Percentiles rank a stretch among this genome's conserved stretches.
These are phyloP conservation scores for Hypoxylon fuscum DNA, from an alignment of 495 filamentous ascomycete species.

Conservation along the genomic window DNA sequence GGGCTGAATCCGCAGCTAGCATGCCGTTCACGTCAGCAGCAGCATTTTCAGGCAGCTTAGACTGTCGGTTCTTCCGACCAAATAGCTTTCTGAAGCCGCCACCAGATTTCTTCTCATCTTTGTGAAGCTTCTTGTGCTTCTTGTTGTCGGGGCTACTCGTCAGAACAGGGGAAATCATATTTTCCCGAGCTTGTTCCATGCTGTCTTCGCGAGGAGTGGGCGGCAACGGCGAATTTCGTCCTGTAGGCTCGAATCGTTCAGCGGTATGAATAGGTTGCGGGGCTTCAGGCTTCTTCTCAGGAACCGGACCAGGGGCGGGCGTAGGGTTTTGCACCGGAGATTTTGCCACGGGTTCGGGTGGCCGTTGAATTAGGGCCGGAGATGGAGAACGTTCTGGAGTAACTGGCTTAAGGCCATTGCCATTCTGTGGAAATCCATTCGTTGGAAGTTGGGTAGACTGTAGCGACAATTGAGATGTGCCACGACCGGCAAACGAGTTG, in stretches of 20 bases:
- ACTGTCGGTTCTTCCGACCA: conserved; percentile 63
- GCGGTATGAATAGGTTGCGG: conserved; percentile 49
- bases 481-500: conserved; percentile 73
- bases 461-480: conserved; percentile 44
- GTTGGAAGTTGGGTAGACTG: conserved; percentile 41
- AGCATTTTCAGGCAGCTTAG: conserved; percentile 59
- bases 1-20: conserved; percentile 29
- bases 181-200: conserved; percentile 51
- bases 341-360: conserved; percentile 18
- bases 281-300: conserved; percentile 47
- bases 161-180: conserved; percentile 56
- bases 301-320: conserved; percentile 19
- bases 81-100: conserved; percentile 71
- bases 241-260: conserved; percentile 44
- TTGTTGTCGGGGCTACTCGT: conserved; percentile 57
- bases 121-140: conserved; percentile 63
- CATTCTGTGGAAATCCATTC: conserved; percentile 36
- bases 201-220: conserved; percentile 50
- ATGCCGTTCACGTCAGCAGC: conserved; percentile 52
- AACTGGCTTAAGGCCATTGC: conserved; percentile 43
- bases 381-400: conserved; percentile 47
- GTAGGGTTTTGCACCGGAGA: conserved; percentile 15
- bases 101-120: conserved; percentile 59
- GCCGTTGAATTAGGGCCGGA: conserved; percentile 7
- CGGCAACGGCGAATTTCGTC: conserved; percentile 50